Base-by-base conservation (phyloP, 495 filamentous ascomycete species). In the Thermochaetoides thermophila region DNA sequence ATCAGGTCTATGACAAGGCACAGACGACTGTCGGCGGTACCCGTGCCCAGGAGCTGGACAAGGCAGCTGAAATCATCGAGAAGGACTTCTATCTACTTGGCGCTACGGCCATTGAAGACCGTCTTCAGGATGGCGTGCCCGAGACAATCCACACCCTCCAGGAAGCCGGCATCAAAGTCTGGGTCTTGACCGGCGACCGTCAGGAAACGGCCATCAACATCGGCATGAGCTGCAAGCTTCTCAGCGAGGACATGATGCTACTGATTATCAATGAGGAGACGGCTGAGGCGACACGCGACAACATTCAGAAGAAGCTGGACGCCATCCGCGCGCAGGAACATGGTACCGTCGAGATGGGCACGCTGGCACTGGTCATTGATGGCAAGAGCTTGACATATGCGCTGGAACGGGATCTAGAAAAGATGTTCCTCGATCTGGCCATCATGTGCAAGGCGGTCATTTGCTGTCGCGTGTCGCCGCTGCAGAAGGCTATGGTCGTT, bases 191-290 rank as follows among this genome's bases (percentile, higher is more conserved):
- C 24, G 91, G 91, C 47, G 91, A 99, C 63, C 70, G 91, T 48
- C 91, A 99, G 53, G 91, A 99, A 53, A 99, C 91, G 29, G 91
- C 91, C 31, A 99, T 99, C 63, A 99, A 99, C 49, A 99, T 99
- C 46, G 91, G 91, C 37, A 99, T 99, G 91, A 93, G 84, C 48
- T 99, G 91, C 59, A 96, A 95, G 61, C 68, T 99, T 16, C 84
- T 99, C 28, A 93, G 84, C 29, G 91, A 99, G 54, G 91, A 99
- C 42, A 99, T 99, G 91, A 92, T 86, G 36, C 66, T 99, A 9
- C 63, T 99, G 32, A 92, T 99, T 50, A 68, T 99, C 47, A 99
- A 99, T 45, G 87, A 99, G 49, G 85, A 94, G 32, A 69, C 49
- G 18, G 60, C 81, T 7, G 55, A 60, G 17, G 79, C 72, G 11